Evolutionary conservation across 2,329 filamentous ascomycete genomes (phyloP).

Genomic region (Graphilbum fragrans): DNA sequence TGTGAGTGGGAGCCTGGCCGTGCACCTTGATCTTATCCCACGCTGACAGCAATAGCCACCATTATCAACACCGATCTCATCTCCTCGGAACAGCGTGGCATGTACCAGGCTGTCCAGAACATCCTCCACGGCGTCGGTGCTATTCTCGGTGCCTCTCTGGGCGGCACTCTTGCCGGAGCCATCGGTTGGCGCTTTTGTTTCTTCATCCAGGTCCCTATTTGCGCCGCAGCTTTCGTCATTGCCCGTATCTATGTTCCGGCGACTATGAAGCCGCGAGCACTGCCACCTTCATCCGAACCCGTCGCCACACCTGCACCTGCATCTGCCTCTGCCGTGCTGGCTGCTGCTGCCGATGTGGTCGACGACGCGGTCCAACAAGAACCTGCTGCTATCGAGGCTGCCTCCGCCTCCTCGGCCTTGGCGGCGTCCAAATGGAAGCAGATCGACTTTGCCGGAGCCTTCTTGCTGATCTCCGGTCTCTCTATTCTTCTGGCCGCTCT

Average conservation of each 20-base stretch:
- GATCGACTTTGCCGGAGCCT: slow-evolving; percentile 45
- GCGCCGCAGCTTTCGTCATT: slow-evolving; percentile 32
- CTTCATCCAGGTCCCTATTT: slow-evolving; percentile 48
- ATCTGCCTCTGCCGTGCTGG: background rate
- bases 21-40: too few species aligned
- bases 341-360: background rate
- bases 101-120: slow-evolving; percentile 65
- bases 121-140: slow-evolving; percentile 60
- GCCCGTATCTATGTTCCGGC: slow-evolving; percentile 1
- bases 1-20: slow-evolving; percentile 14
- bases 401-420: too few species aligned
- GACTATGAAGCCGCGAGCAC: slow-evolving; percentile 5
- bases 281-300: background rate
- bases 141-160: slow-evolving; percentile 56
- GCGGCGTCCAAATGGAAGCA: slow-evolving; percentile 34
- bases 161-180: slow-evolving; percentile 51
- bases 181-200: slow-evolving; percentile 61
- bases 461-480: slow-evolving; percentile 44
- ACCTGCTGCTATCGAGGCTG: too few species aligned
- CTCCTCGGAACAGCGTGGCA: slow-evolving; percentile 53
- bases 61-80: slow-evolving; percentile 64
- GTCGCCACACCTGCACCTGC: too few species aligned
- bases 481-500: slow-evolving; percentile 44
- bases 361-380: too few species aligned
- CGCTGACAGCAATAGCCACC: slow-evolving; percentile 31